Evolutionary conservation across 2,329 filamentous ascomycete genomes (phyloP), one percentile per base, ranked within the genome.

Genomic region (Tothia fuscella): DNA sequence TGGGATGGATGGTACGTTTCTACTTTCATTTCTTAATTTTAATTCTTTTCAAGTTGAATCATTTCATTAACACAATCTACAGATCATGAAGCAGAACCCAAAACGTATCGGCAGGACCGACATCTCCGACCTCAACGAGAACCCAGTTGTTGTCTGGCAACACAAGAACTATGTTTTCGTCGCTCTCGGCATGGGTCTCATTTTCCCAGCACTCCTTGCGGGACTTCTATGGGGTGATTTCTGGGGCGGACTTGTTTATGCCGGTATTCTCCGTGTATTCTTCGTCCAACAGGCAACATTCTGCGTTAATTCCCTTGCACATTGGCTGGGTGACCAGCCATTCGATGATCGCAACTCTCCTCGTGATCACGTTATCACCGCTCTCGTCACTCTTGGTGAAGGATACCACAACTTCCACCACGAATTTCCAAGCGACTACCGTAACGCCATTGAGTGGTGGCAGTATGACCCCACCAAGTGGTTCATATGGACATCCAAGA

Each of bases 231-330:
- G 67, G 67, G 60, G 60, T 45, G 67, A 71, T 51, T 69, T 62
- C 61, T 49, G 55, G 47, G 67, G 67, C 49, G 67, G 67, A 24
- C 67, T 62, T 50, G 62, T 71, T 58, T 71, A 70, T 48, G 66
- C 62, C 17, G 67, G 67, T 46, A 68, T 71, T 50, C 62, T 70
- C 42, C 63, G 67, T 50, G 67, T 70, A 53, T 67, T 68, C 56
- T 65, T 69, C 53, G 65, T 70, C 44, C 66, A 71, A 53, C 67
- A 71, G 54, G 65, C 66, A 36, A 70, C 67, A 34, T 71, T 71
- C 62, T 70, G 67, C 46, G 66, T 71, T 58, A 71, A 71, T 59
- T 70, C 67, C 6, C 63, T 71, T 38, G 67, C 67, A 33, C 67
- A 71, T 53, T 71, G 66, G 65, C 63, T 71, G 43, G 67, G 67